Conservation (phyloP, 148 eudicot genomes). For the Fagopyrum homotropicum region DNA sequence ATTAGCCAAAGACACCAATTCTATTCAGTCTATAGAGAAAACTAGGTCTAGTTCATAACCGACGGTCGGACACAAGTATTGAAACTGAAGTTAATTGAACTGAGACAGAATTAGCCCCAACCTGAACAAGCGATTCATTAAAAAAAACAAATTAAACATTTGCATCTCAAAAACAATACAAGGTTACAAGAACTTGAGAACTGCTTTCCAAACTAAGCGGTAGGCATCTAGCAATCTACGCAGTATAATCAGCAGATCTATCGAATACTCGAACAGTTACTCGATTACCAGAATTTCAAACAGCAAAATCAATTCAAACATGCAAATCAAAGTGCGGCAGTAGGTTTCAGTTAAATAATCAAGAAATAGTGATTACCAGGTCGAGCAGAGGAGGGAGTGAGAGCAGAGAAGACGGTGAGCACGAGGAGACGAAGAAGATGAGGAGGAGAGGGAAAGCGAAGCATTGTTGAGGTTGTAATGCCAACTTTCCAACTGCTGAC, state of each 20-base stretch:
- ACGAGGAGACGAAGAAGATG: conserved; percentile 15
- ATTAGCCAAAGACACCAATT: neutral
- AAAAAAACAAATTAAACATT: neutral
- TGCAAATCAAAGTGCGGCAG: neutral
- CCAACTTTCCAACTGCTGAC: conserved; percentile 3
- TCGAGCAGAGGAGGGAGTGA: conserved; percentile 19
- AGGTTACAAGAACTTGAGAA: conserved; percentile 1
- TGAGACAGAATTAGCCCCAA: neutral
- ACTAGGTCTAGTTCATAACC: neutral
- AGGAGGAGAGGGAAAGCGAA: neutral
- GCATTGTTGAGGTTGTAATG: conserved; percentile 10
- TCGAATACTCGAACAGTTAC: neutral
- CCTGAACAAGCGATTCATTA: neutral
- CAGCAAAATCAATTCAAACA: neutral
- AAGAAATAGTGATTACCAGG: conserved; percentile 22
- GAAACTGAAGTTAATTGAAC: neutral
- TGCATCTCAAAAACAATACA: neutral
- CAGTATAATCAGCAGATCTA: conserved; percentile 3
- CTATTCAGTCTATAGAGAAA: neutral
- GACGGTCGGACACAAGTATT: neutral
- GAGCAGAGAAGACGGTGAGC: conserved; percentile 14
- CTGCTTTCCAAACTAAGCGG: neutral
- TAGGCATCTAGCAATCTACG: neutral
- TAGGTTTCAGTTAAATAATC: neutral
- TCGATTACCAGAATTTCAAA: neutral